phyloP scores from a whole-genome alignment of 306 rosid species.

The Vachellia pachyceras region DNA sequence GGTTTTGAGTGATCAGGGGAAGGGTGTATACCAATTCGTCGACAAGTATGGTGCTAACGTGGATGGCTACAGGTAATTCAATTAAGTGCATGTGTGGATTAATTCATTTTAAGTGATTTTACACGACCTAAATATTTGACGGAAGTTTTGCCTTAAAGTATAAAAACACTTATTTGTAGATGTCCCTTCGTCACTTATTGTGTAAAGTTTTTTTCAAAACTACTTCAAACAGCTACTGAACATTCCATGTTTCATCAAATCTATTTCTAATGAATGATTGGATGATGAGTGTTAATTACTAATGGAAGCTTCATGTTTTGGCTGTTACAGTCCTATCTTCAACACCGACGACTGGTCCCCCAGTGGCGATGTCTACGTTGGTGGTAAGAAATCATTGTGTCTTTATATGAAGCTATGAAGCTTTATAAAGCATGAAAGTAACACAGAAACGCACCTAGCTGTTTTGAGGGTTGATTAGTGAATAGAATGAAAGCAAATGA shows the following conservation, averaged over 20 bases:
- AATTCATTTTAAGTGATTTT: too few species aligned
- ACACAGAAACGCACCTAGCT: too few species aligned
- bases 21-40: constrained; percentile 95
- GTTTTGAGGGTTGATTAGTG: background rate
- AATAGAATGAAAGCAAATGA: background rate
- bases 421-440: too few species aligned
- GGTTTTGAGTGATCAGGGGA: constrained; percentile 63
- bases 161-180: too few species aligned
- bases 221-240: too few species aligned
- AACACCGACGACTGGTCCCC: constrained; percentile 80
- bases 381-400: constrained; percentile 62
- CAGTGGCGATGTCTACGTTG: constrained; percentile 78
- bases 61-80: constrained; percentile 91
- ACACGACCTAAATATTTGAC: too few species aligned
- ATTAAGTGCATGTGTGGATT: too few species aligned
- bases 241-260: background rate
- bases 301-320: constrained; percentile 12
- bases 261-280: background rate
- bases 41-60: constrained; percentile 99
- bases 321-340: constrained; percentile 78
- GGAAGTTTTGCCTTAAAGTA: too few species aligned
- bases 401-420: background rate
- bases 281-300: background rate
- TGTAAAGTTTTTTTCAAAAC: too few species aligned
- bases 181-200: too few species aligned